Base-by-base conservation (phyloP, 75 land plant species). In the Picea glauca region DNA sequence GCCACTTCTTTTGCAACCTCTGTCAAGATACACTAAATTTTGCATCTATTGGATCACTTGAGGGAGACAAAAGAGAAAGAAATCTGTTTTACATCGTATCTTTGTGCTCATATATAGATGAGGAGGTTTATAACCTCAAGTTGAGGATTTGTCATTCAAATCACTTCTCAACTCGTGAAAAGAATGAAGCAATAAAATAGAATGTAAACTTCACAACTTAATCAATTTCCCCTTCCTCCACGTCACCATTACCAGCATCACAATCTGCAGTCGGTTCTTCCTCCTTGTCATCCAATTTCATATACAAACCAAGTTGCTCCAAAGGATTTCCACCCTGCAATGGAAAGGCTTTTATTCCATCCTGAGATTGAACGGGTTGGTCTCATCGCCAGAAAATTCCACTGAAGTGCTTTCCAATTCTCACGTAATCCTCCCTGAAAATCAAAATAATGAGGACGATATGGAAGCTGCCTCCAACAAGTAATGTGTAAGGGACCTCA, bases 241-340 rank as follows among this genome's bases (percentile, higher is more conserved):
- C 81, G 35, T 75, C 80, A 20, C 81, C 81, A 75, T 57, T 80
- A 18, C 72, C 79, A 75, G 60, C 80, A 38, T 43, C 63, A 46
- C 56, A 58, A 58, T 80, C 81, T 56, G 62, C 62, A 57, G n/a
- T 77, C n/a, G 62, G 31, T 77, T 26, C 81, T 33, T 75, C 81
- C 32, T 87, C 89, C 13, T 84, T 81, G 3, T 87, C 89, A 18
- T 87, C 89, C 6, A 58, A 54, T 68, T 81, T 87, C 87, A 87
- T 84, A 59, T 82, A 84, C 13, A 87, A 76, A 46, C 89, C 89
- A 74, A 87, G 72, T 20, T 80, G 87, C 70, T 87, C 87, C 62
- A 87, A 67, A n/a, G 89, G 87, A 61, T 87, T 87, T n/a, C 78
- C 77, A 4, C 83, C 87, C 74, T 87, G 80, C 26, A 84, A 68